A percentile compares a stretch with the other conserved stretches of the same genome.
These are phyloP conservation scores for Trichoderma oligosporum DNA, from an alignment of 2,329 filamentous ascomycete species.

Conservation along the genomic window DNA sequence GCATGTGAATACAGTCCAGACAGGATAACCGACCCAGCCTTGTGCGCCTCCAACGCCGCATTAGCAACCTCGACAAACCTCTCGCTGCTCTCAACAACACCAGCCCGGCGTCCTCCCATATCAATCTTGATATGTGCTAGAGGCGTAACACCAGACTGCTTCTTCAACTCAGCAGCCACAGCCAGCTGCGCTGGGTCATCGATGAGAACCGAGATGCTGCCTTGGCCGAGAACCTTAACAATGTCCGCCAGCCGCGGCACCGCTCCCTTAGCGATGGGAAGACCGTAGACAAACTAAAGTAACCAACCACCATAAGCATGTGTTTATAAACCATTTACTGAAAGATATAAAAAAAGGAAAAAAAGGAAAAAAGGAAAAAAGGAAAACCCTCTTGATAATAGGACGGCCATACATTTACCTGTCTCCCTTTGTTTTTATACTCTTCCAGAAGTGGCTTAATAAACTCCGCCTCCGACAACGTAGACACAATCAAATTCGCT, in stretches of 20 bases:
- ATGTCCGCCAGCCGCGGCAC: constrained; percentile 58
- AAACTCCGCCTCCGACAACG: constrained; percentile 68
- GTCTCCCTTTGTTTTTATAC: constrained; percentile 50
- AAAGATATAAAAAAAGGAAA: too few relatives aligned
- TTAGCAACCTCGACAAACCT: constrained; percentile 49
- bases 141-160: constrained; percentile 44
- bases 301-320: neutral
- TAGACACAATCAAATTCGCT: constrained; percentile 67
- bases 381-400: too few relatives aligned
- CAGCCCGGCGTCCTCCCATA: constrained; percentile 68
- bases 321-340: too few relatives aligned
- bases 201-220: constrained; percentile 61
- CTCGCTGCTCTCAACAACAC: constrained; percentile 48
- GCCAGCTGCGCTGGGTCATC: constrained; percentile 63
- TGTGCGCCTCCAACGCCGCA: constrained; percentile 28
- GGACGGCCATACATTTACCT: constrained; percentile 60
- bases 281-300: constrained; percentile 62
- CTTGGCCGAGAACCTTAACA: constrained; percentile 51
- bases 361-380: too few relatives aligned
- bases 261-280: constrained; percentile 62
- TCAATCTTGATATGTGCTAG: constrained; percentile 71
- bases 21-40: constrained; percentile 39
- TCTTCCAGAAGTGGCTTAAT: constrained; percentile 58
- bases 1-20: constrained; percentile 70
- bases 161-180: constrained; percentile 41